A percentile compares a stretch with the other conserved stretches of the same genome.
Conservation (phyloP, 148 eudicot genomes). For the Arbutus unedo region DNA sequence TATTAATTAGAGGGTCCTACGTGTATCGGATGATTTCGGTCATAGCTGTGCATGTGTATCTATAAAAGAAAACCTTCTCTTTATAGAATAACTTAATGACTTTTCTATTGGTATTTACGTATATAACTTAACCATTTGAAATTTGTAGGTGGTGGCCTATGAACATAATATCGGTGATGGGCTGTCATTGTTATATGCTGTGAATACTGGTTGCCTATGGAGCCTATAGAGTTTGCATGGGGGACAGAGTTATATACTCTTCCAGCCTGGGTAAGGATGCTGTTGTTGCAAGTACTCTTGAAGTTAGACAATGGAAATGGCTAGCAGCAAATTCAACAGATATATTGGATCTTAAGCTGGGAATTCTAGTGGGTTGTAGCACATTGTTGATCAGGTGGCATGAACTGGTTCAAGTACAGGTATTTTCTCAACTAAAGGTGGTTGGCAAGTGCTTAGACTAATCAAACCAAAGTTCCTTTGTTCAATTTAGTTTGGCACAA, state of each 20-base stretch:
- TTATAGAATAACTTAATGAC: too few relatives aligned
- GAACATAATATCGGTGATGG: not conserved
- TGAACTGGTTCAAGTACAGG: not conserved
- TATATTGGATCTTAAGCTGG: not conserved
- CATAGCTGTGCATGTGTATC: too few relatives aligned
- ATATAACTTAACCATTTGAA: too few relatives aligned
- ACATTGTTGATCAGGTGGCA: not conserved
- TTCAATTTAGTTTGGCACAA: not conserved
- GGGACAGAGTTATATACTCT: not conserved
- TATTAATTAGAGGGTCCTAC: too few relatives aligned
- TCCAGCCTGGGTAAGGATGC: not conserved
- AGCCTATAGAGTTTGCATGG: not conserved
- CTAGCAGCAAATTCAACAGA: not conserved
- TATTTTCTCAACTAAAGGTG: not conserved
- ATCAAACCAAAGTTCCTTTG: not conserved
- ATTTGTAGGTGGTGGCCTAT: too few relatives aligned
- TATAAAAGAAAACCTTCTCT: too few relatives aligned
- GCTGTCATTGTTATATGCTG: not conserved
- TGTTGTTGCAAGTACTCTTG: not conserved
- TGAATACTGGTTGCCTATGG: not conserved
- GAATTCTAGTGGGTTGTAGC: not conserved
- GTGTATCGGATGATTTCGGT: too few relatives aligned
- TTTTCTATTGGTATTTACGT: too few relatives aligned
- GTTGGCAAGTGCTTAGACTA: not conserved
- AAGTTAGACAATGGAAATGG: not conserved